These are phyloP conservation scores for Endothia cerciana DNA, from an alignment of 2,329 filamentous ascomycete genomes.

Conservation along the genomic window DNA sequence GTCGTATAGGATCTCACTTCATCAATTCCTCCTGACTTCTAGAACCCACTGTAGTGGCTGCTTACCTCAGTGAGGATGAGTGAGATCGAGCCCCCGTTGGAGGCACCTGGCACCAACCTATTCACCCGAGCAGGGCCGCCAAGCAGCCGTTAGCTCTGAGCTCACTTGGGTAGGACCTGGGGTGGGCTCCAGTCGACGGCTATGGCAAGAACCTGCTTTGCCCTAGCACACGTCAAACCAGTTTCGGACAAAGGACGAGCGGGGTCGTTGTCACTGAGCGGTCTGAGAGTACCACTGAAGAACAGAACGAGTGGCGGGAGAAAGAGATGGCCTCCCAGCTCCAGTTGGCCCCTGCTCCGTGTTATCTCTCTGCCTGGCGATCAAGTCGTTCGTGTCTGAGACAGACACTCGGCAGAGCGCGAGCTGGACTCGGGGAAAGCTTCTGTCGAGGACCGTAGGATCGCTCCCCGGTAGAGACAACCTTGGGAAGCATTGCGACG, in stretches of 20 bases:
- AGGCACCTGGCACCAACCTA: not conserved
- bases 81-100: not conserved
- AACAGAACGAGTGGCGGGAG: not conserved
- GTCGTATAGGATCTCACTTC: not conserved
- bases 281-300: not conserved
- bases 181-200: not conserved
- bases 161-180: not conserved
- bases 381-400: conserved; percentile 25
- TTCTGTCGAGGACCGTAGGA: not conserved
- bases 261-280: not conserved
- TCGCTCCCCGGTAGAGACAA: not conserved
- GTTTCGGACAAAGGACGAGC: conserved; percentile 6
- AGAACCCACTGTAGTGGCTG: not conserved
- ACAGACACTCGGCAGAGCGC: conserved; percentile 11
- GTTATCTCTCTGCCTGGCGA: not conserved
- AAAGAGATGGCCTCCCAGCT: not conserved
- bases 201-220: not conserved
- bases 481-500: not conserved
- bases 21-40: not conserved
- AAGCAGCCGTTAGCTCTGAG: not conserved
- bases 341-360: conserved; percentile 2
- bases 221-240: conserved; percentile 6
- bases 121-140: not conserved
- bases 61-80: not conserved
- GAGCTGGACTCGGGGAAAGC: no score